These are phyloP conservation scores for Candida sonorensis DNA, from an alignment of 805 yeast genomes.

Conservation along the genomic window DNA sequence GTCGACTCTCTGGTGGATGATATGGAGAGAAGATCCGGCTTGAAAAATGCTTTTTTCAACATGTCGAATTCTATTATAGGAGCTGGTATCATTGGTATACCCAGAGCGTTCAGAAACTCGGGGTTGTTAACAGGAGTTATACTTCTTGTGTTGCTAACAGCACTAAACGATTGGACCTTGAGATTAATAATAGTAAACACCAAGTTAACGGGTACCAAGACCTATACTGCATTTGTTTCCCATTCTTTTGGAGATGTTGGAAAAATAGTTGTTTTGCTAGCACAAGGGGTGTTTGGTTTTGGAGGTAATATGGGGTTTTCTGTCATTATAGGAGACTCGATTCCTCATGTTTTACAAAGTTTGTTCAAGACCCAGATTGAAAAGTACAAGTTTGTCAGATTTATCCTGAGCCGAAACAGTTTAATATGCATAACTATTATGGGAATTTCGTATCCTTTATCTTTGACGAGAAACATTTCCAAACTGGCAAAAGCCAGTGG, in stretches of 20 bases:
- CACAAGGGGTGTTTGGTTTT: conserved; percentile 86
- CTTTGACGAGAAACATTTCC: conserved; percentile 74
- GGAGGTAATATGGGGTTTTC: conserved; percentile 95
- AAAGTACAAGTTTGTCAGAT: conserved; percentile 32
- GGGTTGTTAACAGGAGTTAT: conserved; percentile 73
- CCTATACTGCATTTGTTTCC: conserved; percentile 82
- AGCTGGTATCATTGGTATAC: conserved; percentile 93
- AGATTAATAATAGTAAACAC: conserved; percentile 77
- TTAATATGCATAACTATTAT: conserved; percentile 65
- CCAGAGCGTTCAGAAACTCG: conserved; percentile 75
- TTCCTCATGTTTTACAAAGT: conserved; percentile 79
- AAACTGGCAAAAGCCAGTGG: conserved; percentile 83
- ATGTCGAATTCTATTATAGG: conserved; percentile 95
- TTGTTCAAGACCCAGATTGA: conserved; percentile 44
- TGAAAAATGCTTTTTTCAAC: conserved; percentile 91
- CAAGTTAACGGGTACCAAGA: conserved; percentile 62
- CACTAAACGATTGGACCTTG: conserved; percentile 83
- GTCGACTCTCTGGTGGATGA: conserved; percentile 10
- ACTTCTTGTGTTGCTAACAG: conserved; percentile 51
- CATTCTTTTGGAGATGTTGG: conserved; percentile 76
- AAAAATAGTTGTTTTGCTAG: conserved; percentile 53
- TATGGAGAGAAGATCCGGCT: conserved; percentile 39
- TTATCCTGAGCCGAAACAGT: conserved; percentile 60
- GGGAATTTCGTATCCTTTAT: conserved; percentile 75
- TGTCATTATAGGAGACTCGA: conserved; percentile 90